Conservation (phyloP, 192 early-diverging fungal species). For the Allomyces macrogynus region DNA sequence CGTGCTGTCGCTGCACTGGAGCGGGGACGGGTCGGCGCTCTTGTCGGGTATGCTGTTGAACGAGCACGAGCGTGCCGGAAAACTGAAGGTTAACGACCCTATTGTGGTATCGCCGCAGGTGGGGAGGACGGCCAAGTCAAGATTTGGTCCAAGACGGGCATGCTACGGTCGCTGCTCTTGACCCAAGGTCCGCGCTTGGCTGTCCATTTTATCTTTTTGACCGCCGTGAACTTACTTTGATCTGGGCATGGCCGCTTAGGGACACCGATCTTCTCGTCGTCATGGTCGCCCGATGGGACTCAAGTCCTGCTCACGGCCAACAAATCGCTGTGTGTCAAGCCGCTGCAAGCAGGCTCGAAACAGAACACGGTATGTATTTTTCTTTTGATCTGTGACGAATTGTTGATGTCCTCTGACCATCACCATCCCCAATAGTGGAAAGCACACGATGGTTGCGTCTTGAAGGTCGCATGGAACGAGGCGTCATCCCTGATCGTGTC, state of each 20-base stretch:
- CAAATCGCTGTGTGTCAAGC: conserved; percentile 30
- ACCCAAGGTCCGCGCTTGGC: conserved; percentile 9
- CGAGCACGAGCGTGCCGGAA: too few relatives aligned
- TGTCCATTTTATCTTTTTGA: neutral
- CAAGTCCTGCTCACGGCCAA: conserved; percentile 29
- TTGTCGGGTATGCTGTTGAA: neutral
- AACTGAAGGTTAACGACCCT: too few relatives aligned
- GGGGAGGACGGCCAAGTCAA: conserved; percentile 35
- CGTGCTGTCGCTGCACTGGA: conserved; percentile 24
- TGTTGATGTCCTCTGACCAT: neutral
- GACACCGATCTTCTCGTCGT: conserved; percentile 27
- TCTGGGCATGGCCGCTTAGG: conserved; percentile 3
- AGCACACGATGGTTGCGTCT: conserved; percentile 33
- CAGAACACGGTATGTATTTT: conserved; percentile 16
- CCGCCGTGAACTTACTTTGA: too few relatives aligned
- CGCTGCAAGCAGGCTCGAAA: conserved; percentile 28
- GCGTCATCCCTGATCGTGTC: conserved; percentile 33
- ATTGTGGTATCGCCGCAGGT: conserved; percentile 6
- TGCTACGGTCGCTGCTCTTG: conserved; percentile 28
- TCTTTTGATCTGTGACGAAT: neutral
- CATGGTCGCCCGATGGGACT: conserved; percentile 35
- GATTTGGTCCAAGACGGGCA: conserved; percentile 37
- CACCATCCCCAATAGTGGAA: conserved; percentile 21
- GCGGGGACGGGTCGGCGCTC: conserved; percentile 28
- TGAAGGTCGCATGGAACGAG: conserved; percentile 33